A percentile compares a stretch with the other conserved stretches of the same genome.
These are phyloP conservation scores for Neurospora sp. DNA, from an alignment of 495 filamentous ascomycete genomes.

Conservation along the genomic window DNA sequence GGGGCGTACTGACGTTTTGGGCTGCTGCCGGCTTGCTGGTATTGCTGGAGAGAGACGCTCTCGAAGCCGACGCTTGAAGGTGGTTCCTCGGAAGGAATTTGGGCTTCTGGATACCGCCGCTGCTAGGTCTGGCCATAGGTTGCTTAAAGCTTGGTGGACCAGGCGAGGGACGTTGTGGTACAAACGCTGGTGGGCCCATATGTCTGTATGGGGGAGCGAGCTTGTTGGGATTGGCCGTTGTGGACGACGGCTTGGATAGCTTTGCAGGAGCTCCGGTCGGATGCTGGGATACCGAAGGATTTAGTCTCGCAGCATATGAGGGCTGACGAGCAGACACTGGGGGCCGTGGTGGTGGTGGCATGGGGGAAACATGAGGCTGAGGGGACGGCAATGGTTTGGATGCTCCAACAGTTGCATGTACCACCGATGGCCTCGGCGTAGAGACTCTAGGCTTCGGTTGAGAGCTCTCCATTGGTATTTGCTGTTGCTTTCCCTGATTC, in stretches of 20 bases:
- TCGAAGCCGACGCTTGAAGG: background rate
- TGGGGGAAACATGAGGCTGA: background rate
- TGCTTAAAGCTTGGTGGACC: background rate
- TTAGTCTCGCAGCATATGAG: background rate
- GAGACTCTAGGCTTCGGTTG: background rate
- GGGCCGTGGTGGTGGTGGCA: background rate
- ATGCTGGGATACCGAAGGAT: background rate
- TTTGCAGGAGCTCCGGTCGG: background rate
- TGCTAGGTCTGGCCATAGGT: background rate
- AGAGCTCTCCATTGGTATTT: background rate
- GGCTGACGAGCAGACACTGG: background rate
- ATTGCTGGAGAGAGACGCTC: background rate
- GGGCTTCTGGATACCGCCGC: background rate
- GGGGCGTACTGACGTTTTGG: background rate
- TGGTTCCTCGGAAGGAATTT: conserved; percentile 1
- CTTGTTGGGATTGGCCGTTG: background rate
- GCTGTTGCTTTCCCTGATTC: background rate
- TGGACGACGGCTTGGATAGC: background rate
- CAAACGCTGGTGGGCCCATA: background rate
- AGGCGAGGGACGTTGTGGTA: background rate
- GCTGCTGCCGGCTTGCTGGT: background rate
- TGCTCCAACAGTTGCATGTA: rapidly evolving
- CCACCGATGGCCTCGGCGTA: background rate
- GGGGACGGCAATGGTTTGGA: background rate
- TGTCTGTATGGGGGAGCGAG: background rate